phyloP scores from a whole-genome alignment of 2,329 filamentous ascomycete genomes.

The Nemania sp. region DNA sequence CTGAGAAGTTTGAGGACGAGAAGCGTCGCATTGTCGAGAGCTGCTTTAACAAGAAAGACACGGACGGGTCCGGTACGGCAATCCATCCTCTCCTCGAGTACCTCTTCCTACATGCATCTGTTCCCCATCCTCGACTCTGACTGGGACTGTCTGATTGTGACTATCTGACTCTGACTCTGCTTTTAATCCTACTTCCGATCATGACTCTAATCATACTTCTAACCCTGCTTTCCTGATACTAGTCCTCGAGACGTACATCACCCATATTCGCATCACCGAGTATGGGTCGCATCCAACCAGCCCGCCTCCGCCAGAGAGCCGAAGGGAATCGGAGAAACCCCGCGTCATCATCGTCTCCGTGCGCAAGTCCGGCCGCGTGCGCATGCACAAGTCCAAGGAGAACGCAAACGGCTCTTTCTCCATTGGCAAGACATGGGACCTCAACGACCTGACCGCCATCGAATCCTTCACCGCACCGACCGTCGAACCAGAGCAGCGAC shows the following conservation, averaged over 20 bases:
- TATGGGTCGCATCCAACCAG: constrained; percentile 80
- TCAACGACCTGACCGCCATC: constrained; percentile 84
- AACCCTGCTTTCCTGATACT: constrained; percentile 18
- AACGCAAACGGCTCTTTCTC: constrained; percentile 94
- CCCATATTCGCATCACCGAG: constrained; percentile 90
- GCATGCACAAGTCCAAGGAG: constrained; percentile 96
- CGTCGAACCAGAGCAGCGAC: constrained; percentile 62
- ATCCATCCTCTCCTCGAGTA: no score
- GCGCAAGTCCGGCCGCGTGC: constrained; percentile 86
- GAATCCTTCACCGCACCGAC: constrained; percentile 75
- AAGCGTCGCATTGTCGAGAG: constrained; percentile 92
- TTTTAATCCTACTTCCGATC: no score
- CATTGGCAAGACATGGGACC: constrained; percentile 97
- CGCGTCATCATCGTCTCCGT: constrained; percentile 93
- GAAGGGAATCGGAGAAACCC: constrained; percentile 77
- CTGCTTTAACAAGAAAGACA: constrained; percentile 89
- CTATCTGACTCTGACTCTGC: no score
- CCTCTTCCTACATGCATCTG: no score
- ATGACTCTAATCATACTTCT: background rate
- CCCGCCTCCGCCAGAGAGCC: constrained; percentile 81
- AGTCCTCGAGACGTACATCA: constrained; percentile 96
- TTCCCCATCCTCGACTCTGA: no score
- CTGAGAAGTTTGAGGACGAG: constrained; percentile 95
- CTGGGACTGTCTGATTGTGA: no score
- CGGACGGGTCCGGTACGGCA: constrained; percentile 78